Conservation (phyloP, 1,284 basidiomycete species). For the Phaffia rhodozyma region DNA sequence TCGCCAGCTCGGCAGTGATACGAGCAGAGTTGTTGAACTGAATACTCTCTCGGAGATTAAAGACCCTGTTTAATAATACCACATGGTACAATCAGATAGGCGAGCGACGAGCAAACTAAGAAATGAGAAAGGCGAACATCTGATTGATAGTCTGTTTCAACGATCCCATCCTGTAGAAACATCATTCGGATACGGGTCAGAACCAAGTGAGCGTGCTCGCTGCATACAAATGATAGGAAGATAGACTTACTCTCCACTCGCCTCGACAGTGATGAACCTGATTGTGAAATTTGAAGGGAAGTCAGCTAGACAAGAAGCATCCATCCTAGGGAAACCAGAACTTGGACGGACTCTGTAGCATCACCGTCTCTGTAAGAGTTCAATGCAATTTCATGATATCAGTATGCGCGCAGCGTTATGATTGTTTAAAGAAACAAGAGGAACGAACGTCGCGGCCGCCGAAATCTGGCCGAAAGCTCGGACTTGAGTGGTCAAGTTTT, state of each 20-base stretch:
- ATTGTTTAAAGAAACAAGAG: too few relatives aligned
- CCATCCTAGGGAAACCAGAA: too few relatives aligned
- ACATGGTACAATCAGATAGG: constrained; percentile 24
- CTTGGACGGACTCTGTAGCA: constrained; percentile 60
- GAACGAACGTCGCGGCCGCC: constrained; percentile 65
- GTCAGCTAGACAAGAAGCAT: too few relatives aligned
- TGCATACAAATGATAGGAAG: too few relatives aligned
- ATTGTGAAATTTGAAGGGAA: too few relatives aligned
- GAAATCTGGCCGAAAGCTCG: constrained; percentile 98
- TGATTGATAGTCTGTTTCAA: constrained; percentile 94
- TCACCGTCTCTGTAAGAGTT: constrained; percentile 58
- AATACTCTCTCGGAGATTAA: constrained; percentile 89
- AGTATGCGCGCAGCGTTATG: too few relatives aligned
- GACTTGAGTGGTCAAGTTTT: constrained; percentile 41
- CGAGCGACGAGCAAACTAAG: background rate
- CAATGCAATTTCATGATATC: too few relatives aligned
- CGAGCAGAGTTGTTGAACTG: constrained; percentile 98
- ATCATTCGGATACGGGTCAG: too few relatives aligned
- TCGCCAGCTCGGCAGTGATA: constrained; percentile 92
- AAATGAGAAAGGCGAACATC: background rate
- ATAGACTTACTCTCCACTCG: constrained; percentile 57
- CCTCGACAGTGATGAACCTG: constrained; percentile 87
- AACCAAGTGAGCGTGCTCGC: too few relatives aligned
- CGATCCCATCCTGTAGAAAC: constrained; percentile 61
- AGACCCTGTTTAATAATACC: constrained; percentile 67